phyloP scores from a whole-genome alignment of 352 stramenopile genomes.

The Globisporangium sylvaticum region DNA sequence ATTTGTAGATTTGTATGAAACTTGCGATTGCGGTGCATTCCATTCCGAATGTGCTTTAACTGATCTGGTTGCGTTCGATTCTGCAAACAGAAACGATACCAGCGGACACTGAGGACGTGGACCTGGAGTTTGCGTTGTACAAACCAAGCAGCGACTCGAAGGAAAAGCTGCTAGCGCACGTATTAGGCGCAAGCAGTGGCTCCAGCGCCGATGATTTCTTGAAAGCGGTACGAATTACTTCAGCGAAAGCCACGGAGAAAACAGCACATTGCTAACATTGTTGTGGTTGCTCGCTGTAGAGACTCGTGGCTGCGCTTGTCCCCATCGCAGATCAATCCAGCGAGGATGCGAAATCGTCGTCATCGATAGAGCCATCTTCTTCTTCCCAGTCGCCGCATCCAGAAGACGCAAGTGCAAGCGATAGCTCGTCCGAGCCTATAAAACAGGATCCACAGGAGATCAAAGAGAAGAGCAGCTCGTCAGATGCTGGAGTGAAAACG shows the following conservation, averaged over 20 bases:
- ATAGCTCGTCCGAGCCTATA: background rate
- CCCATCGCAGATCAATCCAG: background rate
- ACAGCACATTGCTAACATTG: background rate
- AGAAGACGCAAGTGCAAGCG: background rate
- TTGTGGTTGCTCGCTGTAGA: background rate
- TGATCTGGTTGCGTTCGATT: background rate
- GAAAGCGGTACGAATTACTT: slow-evolving; percentile 32
- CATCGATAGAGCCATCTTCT: background rate
- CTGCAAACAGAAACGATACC: slow-evolving; percentile 1
- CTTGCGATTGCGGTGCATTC: background rate
- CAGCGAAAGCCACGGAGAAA: background rate
- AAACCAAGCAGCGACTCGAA: slow-evolving; percentile 7
- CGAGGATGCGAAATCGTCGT: background rate
- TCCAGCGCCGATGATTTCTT: slow-evolving; percentile 37
- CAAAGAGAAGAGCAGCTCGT: background rate
- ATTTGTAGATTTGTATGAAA: background rate
- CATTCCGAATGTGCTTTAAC: background rate
- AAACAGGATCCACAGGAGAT: background rate
- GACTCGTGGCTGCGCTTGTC: slow-evolving; percentile 18
- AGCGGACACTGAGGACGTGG: background rate
- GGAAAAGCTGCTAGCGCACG: background rate
- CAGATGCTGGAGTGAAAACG: background rate
- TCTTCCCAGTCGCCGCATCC: background rate
- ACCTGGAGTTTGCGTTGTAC: slow-evolving; percentile 8
- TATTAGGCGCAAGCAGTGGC: slow-evolving; percentile 7